These are phyloP conservation scores for Heliocybe sulcata DNA, from an alignment of 1,284 basidiomycete species.

Conservation along the genomic window DNA sequence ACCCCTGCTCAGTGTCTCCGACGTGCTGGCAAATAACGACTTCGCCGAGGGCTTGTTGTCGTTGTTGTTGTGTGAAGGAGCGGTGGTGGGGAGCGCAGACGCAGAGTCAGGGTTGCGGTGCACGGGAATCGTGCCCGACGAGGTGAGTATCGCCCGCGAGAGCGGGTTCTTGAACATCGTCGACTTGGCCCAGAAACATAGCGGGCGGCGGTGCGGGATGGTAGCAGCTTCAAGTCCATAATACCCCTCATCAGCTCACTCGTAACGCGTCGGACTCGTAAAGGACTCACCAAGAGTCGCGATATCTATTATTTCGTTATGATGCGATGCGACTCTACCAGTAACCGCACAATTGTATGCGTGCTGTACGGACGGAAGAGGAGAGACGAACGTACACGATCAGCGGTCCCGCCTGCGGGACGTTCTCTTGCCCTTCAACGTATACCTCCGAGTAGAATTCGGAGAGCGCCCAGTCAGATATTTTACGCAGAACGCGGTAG, in stretches of 20 bases:
- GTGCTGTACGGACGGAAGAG: not conserved
- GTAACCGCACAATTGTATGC: not conserved
- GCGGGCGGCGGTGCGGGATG: constrained; percentile 49
- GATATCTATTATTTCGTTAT: constrained; percentile 67
- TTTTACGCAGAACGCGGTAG: constrained; percentile 54
- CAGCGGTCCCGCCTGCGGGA: constrained; percentile 49
- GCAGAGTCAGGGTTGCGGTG: constrained; percentile 40
- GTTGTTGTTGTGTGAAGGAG: not conserved
- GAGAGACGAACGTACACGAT: constrained; percentile 39
- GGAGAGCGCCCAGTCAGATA: constrained; percentile 58
- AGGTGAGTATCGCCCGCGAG: constrained; percentile 46
- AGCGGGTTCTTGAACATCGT: constrained; percentile 58
- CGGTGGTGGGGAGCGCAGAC: constrained; percentile 2
- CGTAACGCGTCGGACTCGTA: not conserved
- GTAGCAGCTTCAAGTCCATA: constrained; percentile 30
- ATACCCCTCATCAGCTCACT: not conserved
- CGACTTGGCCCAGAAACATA: constrained; percentile 74
- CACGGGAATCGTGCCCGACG: constrained; percentile 73
- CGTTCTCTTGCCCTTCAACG: constrained; percentile 53
- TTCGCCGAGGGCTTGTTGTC: not conserved
- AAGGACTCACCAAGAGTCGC: constrained; percentile 31
- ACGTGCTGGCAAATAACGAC: constrained; percentile 56
- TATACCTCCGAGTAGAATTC: constrained; percentile 67
- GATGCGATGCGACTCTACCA: constrained; percentile 49
- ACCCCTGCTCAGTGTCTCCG: constrained; percentile 47